Evolutionary conservation across 202 grass and related monocot genomes (phyloP), one percentile per base, ranked within the genome.

Genomic region (Carex arenaria): DNA sequence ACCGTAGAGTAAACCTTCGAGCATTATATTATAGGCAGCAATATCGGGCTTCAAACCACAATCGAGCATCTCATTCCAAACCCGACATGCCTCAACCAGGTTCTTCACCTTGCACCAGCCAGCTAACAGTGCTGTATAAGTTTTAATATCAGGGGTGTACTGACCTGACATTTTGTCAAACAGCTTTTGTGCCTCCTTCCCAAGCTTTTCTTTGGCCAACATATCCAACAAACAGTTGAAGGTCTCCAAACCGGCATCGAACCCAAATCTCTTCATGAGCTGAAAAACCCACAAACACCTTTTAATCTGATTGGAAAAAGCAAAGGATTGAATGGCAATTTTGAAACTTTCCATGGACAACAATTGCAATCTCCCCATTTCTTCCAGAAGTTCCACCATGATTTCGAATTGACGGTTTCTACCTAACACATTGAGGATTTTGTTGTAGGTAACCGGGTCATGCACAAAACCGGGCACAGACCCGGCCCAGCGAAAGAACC

Each of bases 11-110:
- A 98, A 75, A 2, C 95, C 95, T 61, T 93, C 90, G 63, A 98
- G 79, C 95, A 93, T 90, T 19, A 84, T 95, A 62, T 98, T 98
- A 87, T 98, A 83, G 30, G 79, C 84, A 0, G 91, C 84, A 26
- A 92, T 81, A 80, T 98, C 86, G 2, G 95, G 95, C 52, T 87
- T 86, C 42, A 95, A 83, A 81, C 90, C 87, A 62, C 86, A 79
- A 47, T 98, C 92, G 79, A 95, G 49, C 86, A 98, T 93, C 67
- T 95, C 90, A 72, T 98, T 95, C 95, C 95, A 95, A 45, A 98
- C 82, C 49, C 49, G 85, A 9, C 90, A 87, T 26, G 92, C 95
- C 78, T 91, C 90, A 1, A 91, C 88, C 63, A 98, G 76, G 82
- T 98, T 95, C 83, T 79, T 95, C 1, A 85, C 85, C 17, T 89